Conservation (phyloP, 768 basidiomycete species). For the Leccinum imitatum region DNA sequence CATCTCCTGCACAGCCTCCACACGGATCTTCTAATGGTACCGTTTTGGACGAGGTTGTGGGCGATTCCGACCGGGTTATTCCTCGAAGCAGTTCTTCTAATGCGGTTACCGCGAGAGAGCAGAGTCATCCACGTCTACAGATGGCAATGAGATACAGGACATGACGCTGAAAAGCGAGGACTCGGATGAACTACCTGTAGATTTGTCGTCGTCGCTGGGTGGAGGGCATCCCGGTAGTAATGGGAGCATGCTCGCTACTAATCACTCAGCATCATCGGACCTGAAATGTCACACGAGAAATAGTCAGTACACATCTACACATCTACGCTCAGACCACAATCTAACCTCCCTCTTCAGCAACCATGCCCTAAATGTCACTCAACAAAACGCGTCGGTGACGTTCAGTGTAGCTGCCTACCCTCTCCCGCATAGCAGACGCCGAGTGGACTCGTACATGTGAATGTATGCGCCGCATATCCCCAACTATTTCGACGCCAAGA, state of each 20-base stretch:
- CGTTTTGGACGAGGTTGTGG: conserved; percentile 13
- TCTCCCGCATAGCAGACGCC: too few species aligned
- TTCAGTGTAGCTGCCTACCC: too few species aligned
- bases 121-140: conserved; percentile 7
- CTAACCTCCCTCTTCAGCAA: too few species aligned
- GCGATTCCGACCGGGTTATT: conserved; percentile 19
- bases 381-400: too few species aligned
- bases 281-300: too few species aligned
- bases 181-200: conserved; percentile 3
- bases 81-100: conserved; percentile 17
- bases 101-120: conserved; percentile 4
- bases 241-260: background rate
- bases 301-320: too few species aligned
- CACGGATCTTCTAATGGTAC: conserved; percentile 13
- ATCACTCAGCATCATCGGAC: too few species aligned
- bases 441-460: too few species aligned
- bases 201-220: conserved; percentile 7
- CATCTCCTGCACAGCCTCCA: conserved; percentile 27
- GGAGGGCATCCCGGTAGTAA: conserved; percentile 12
- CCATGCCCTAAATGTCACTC: too few species aligned
- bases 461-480: too few species aligned
- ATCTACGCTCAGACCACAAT: too few species aligned
- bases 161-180: conserved; percentile 4
- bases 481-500: too few species aligned
- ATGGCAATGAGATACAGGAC: conserved; percentile 5